Evolutionary conservation across 768 basidiomycete genomes (phyloP).

Genomic region (Ramaria rubella): DNA sequence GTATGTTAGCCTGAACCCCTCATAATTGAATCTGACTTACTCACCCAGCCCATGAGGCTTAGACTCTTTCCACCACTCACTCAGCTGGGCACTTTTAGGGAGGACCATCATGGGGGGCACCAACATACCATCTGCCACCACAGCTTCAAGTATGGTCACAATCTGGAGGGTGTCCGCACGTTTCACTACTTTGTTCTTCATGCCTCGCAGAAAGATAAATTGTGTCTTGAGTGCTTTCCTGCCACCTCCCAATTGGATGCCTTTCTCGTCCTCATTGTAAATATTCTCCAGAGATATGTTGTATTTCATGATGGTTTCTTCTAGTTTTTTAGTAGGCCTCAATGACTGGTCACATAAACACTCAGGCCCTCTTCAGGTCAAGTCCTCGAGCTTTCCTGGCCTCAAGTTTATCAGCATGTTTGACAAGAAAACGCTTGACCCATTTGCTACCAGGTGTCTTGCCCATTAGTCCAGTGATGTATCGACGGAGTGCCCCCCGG

Average conservation of each 20-base stretch:
- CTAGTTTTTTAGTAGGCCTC: slow-evolving; percentile 20
- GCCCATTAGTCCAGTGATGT: not conserved
- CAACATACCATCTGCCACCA: not conserved
- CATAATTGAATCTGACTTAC: not conserved
- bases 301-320: slow-evolving; percentile 18
- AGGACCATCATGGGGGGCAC: not conserved
- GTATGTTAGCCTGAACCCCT: not conserved
- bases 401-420: not conserved
- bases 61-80: no score
- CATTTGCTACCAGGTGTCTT: not conserved
- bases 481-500: no score
- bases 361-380: not conserved
- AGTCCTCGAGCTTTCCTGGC: not conserved
- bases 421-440: not conserved
- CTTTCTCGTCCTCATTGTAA: no score
- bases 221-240: no score
- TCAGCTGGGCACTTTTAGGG: no score
- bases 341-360: slow-evolving; percentile 16
- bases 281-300: slow-evolving; percentile 24
- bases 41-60: not conserved
- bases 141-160: not conserved
- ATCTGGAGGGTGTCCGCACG: not conserved
- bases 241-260: slow-evolving; percentile 17
- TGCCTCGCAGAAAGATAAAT: no score
- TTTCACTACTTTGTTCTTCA: not conserved